A percentile compares a stretch with the other conserved stretches of the same genome.
Conservation (phyloP, 257 asterid species). For the Linaria vulgaris region DNA sequence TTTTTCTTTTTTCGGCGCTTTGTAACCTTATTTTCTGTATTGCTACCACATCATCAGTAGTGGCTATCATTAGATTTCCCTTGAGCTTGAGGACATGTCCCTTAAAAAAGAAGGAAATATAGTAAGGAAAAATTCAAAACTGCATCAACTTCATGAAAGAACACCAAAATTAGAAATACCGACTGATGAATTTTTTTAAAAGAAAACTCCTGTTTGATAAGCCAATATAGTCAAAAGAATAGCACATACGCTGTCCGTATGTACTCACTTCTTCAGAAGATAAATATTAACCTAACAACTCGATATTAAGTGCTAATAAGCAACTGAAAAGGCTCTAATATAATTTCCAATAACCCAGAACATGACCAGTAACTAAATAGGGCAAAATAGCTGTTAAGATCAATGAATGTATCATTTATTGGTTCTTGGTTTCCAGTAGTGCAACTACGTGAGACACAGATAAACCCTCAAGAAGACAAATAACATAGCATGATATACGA, state of each 20-base stretch:
- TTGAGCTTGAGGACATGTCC: slow-evolving; percentile 94
- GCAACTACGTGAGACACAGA: slow-evolving; percentile 20
- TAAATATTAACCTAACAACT: slow-evolving; percentile 1
- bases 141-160: slow-evolving; percentile 12
- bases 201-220: background rate
- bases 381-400: background rate
- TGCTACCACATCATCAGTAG: slow-evolving; percentile 84
- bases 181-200: slow-evolving; percentile 20
- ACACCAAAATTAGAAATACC: background rate
- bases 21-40: slow-evolving; percentile 77
- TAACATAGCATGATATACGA: slow-evolving; percentile 10
- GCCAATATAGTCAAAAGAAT: background rate
- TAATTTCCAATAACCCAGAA: background rate
- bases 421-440: background rate
- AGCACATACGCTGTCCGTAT: slow-evolving; percentile 7
- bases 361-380: background rate
- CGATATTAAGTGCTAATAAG: background rate
- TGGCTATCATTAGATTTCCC: slow-evolving; percentile 90
- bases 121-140: slow-evolving; percentile 29
- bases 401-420: background rate
- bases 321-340: slow-evolving; percentile 5
- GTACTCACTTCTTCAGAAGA: slow-evolving; percentile 1
- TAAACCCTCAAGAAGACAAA: background rate
- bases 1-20: slow-evolving; percentile 84
- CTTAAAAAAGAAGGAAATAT: slow-evolving; percentile 35